Conservation (phyloP, 176 grass and related monocot species). For the Carex kokanica region DNA sequence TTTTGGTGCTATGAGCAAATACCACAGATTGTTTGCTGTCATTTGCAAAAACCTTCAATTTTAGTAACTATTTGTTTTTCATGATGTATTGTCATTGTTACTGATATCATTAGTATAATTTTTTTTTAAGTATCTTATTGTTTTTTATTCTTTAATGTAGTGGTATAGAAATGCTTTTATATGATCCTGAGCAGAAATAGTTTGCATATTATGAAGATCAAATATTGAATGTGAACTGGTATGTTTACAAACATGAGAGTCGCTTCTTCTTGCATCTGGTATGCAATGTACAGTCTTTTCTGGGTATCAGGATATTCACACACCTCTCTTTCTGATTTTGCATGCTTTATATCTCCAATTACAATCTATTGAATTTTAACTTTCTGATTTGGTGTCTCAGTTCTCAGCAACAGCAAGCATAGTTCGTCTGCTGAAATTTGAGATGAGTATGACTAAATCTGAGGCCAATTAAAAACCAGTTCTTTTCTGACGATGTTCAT, state of each 20-base stretch:
- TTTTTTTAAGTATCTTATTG: neutral
- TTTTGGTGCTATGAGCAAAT: neutral
- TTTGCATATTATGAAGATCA: conserved; percentile 60
- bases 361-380: neutral
- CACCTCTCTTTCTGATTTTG: neutral
- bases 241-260: conserved; percentile 95
- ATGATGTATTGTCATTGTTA: too few relatives aligned
- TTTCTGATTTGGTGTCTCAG: conserved; percentile 36
- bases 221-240: conserved; percentile 87
- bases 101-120: neutral
- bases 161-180: conserved; percentile 76
- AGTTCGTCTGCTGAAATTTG: conserved; percentile 85
- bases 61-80: too few relatives aligned
- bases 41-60: too few relatives aligned
- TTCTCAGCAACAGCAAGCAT: conserved; percentile 75
- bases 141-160: conserved; percentile 37
- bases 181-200: conserved; percentile 69
- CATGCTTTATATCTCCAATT: conserved; percentile 2
- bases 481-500: conserved; percentile 86
- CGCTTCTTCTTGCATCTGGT: conserved; percentile 91
- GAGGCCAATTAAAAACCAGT: conserved; percentile 88
- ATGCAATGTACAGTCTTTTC: conserved; percentile 83
- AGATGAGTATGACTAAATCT: conserved; percentile 84
- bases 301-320: conserved; percentile 61
- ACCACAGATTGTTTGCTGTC: neutral